Evolutionary conservation across 208 protist species (phyloP), one percentile per base, ranked within the genome.

Genomic region (Trypanosoma lewisi): DNA sequence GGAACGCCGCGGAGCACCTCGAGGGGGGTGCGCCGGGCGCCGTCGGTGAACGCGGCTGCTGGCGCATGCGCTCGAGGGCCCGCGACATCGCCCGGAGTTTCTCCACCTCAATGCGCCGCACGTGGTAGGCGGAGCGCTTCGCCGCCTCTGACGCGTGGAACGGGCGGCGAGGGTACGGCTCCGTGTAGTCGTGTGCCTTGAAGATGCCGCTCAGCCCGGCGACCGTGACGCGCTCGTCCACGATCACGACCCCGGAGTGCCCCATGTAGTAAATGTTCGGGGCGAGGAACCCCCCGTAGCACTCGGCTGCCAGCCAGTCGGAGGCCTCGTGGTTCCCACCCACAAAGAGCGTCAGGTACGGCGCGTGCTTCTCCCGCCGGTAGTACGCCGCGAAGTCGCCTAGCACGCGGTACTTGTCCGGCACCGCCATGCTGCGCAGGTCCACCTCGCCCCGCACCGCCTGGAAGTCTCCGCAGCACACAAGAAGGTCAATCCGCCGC

Each of bases 401-500:
- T 62, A 99, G 77, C 6, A 44, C 45, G 30, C 90, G 82, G 75
- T 98, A 99, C 70, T 99, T 99, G 11, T 87, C 71, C 0, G 98
- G 98, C 17, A 97, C 96, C 5, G 94, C 94, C 87, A 99, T 94
- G 44, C 81, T 88, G 12, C 75, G 61, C 44, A 99, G 69, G 70
- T 99, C 98, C 6, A 68, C n/a, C 34, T 69, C 44, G 59, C 97
- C 95, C 5, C 98, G 86, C 4, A 98, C 72, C 8, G 95, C 60
- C 78, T 99, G 96, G 76, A 99, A 99, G 68, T 99, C 98, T 11
- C 98, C 98, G 69, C 97, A 99, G 67, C 88, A 95, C n/a, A 99
- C 73, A 16, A 99, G 73, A 31, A 99, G 82, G 63, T 99, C 97
- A 54, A 99, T 93, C 17, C 82, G 94, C 42, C 87, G 68, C 27